phyloP scores from a whole-genome alignment of 2,329 filamentous ascomycete genomes.

The Bipolaris sorokiniana region DNA sequence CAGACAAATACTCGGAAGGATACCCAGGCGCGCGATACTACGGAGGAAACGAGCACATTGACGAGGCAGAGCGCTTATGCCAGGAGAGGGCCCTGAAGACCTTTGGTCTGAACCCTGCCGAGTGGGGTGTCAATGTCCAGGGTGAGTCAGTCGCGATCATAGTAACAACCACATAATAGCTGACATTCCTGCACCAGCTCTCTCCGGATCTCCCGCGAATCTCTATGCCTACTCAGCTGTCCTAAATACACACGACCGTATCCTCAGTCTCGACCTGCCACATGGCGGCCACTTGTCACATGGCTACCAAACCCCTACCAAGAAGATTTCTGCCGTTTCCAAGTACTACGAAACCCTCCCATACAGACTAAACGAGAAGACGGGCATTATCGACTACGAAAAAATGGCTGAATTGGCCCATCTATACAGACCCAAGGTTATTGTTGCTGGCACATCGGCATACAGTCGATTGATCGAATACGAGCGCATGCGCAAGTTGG shows the following conservation, averaged over 20 bases:
- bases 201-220: constrained; percentile 79
- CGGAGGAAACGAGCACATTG: constrained; percentile 98
- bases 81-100: constrained; percentile 91
- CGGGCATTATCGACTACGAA: constrained; percentile 97
- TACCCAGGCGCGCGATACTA: constrained; percentile 99
- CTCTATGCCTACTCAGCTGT: constrained; percentile 90
- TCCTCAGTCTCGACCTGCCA: constrained; percentile 96
- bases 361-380: constrained; percentile 87
- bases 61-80: constrained; percentile 93
- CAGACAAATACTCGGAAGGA: constrained; percentile 97
- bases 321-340: constrained; percentile 88
- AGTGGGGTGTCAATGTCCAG: constrained; percentile 99
- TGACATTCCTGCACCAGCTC: constrained; percentile 59
- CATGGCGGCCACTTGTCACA: constrained; percentile 96
- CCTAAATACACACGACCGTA: constrained; percentile 87
- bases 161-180: background rate
- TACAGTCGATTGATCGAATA: constrained; percentile 99
- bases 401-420: constrained; percentile 86
- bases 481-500: constrained; percentile 92
- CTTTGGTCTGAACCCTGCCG: constrained; percentile 82
- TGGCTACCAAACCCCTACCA: constrained; percentile 91
- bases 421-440: constrained; percentile 93
- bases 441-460: constrained; percentile 94
- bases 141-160: constrained; percentile 53
- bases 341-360: constrained; percentile 99